Evolutionary conservation across 208 protist genomes (phyloP).

Genomic region (Herpetomonas samuelpessoai): DNA sequence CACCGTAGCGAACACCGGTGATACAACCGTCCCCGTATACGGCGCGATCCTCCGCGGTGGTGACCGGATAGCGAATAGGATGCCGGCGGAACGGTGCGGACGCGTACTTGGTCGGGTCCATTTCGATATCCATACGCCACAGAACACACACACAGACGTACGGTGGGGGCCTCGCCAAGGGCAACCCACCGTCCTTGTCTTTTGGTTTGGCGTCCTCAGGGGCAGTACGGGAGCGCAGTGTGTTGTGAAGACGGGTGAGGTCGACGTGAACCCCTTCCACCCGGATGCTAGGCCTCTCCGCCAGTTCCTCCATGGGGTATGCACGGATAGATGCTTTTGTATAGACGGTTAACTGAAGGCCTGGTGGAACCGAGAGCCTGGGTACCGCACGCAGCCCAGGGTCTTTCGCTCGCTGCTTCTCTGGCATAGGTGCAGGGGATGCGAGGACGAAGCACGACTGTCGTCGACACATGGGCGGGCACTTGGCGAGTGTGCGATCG

Average conservation of each 20-base stretch:
- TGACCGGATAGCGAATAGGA: conserved; percentile 10
- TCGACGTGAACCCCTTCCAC: conserved; percentile 18
- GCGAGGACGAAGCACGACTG: neutral
- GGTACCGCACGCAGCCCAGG: conserved; percentile 11
- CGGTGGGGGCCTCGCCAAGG: neutral
- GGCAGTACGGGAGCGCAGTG: neutral
- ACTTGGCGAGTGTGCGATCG: neutral
- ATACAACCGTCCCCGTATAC: conserved; percentile 25
- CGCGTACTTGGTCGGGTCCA: conserved; percentile 26
- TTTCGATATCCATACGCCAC: conserved; percentile 25
- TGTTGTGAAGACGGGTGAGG: neutral
- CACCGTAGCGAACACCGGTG: conserved; percentile 27
- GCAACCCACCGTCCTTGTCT: neutral
- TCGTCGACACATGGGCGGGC: neutral
- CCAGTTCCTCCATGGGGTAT: conserved; percentile 1
- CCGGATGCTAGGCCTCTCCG: neutral
- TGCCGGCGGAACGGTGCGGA: conserved; percentile 12
- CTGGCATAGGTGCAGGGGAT: neutral
- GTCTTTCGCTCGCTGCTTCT: conserved; percentile 3
- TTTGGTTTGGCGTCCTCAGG: neutral
- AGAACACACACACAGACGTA: conserved; percentile 10
- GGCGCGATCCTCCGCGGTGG: conserved; percentile 14
- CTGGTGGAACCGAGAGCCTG: conserved; percentile 5
- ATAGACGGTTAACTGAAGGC: conserved; percentile 7
- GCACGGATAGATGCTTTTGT: conserved; percentile 1